A percentile compares a stretch with the other conserved stretches of the same genome.
Conservation (phyloP, 163 green algal genomes). For the Prototheca wickerhamii region DNA sequence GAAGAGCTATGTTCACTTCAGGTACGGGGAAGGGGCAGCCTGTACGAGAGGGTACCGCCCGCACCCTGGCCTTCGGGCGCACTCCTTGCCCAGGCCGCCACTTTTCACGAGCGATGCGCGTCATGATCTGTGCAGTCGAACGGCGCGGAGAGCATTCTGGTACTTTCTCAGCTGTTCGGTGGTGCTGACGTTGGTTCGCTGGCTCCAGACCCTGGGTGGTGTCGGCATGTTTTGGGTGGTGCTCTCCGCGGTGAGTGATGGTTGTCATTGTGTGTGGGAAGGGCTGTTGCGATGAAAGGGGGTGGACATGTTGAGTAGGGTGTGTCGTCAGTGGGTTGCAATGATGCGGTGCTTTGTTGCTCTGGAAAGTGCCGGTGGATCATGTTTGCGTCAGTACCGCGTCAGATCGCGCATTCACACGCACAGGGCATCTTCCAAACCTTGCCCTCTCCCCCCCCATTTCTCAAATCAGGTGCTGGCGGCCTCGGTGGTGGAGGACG, state of each 20-base stretch:
- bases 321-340: no score
- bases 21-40: conserved; percentile 3
- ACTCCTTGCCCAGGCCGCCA: no score
- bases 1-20: conserved; percentile 24
- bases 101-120: no score
- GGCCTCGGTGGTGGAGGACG: conserved; percentile 33
- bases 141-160: conserved; percentile 27
- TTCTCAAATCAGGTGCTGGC: conserved; percentile 24
- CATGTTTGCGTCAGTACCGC: not conserved
- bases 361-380: no score
- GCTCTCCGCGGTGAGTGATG: conserved; percentile 23
- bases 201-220: conserved; percentile 29
- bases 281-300: no score
- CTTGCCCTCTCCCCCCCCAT: not conserved
- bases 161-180: conserved; percentile 26
- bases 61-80: no score
- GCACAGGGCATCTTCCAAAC: not conserved
- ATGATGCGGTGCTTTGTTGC: no score
- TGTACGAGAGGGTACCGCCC: no score
- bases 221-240: conserved; percentile 29
- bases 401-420: not conserved
- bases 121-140: conserved; percentile 15
- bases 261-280: not conserved
- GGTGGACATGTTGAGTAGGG: no score
- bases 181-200: conserved; percentile 18